Base-by-base conservation (phyloP, 23 red algal genomes). In the Pyropia haitanensis region DNA sequence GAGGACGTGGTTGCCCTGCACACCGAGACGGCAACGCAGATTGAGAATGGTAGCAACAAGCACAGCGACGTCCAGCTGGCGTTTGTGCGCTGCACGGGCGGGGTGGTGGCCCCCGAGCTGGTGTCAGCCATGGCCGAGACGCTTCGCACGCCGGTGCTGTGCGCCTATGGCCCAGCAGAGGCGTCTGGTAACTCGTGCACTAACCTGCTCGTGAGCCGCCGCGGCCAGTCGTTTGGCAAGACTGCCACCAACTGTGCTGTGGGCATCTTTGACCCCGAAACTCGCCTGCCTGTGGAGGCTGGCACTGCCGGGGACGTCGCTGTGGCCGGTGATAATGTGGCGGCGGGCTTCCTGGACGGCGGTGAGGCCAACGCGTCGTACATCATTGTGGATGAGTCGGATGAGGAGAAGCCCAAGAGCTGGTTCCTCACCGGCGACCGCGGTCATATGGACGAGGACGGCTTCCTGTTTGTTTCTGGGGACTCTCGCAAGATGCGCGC, bases 381-480 rank as follows among this genome's bases (percentile, higher is more conserved):
- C 65, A 26, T 66, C 18, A 58, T 31, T 61, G 53, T 64, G 48
- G 73, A 30, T 57, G 63, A 68, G 20, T 85, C 49, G 52, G 25
- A 14, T 63, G 75, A 14, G 80, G 63, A 20, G 71, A 74, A 58
- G 5, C 5, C n/a, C 49, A 23, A 25, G 49, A 71, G 5, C 12
- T 90, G 76, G 75, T 81, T 90, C 67, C 67, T 77, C 19, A 82
- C 76, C 26, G 86, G 86, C 14, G 86, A 90, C 71, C 57, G 70
- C 18, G 86, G 75, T n/a, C 25, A 44, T 22, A 51, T 90, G 0
- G 76, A 90, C 46, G 63, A 82, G n/a, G 63, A 78, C 46, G 68
- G 70, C 18, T 73, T 70, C 13, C 62, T 90, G 18, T 75, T 56
- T 15, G 77, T 90, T 17, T 59, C 78, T 63, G 84, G 84, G 13